Conservation (phyloP, 2,329 filamentous ascomycete genomes). For the Phyllosticta capitalensis region DNA sequence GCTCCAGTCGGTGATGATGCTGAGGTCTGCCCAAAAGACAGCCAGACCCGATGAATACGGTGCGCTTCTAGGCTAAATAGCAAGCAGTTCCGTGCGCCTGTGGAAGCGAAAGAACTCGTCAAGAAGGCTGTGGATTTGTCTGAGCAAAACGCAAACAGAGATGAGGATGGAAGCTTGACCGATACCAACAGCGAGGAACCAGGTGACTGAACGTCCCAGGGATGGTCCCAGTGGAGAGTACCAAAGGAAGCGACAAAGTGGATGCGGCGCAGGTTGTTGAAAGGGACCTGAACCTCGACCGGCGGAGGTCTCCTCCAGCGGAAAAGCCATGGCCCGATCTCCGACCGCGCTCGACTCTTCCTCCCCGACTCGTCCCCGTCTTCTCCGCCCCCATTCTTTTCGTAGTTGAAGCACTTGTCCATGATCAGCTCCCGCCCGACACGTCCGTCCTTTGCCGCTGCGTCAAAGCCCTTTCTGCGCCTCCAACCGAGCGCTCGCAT, state of each 20-base stretch:
- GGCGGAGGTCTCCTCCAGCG: neutral
- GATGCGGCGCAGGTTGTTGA: neutral
- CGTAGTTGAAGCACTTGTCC: neutral
- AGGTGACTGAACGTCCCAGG: neutral
- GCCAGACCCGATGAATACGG: neutral
- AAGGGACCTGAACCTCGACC: neutral
- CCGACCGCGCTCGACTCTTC: neutral
- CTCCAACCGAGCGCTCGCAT: neutral
- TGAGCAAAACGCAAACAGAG: neutral
- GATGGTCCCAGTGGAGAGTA: neutral
- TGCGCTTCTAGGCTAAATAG: too few relatives aligned
- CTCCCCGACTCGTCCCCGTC: neutral
- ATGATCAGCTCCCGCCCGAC: neutral
- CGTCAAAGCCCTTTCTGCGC: neutral
- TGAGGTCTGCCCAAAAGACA: neutral
- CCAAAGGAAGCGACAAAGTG: neutral
- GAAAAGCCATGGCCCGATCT: neutral
- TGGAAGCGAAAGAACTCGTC: neutral
- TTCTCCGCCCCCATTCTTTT: neutral
- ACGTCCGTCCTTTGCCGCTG: neutral
- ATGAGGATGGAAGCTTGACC: neutral
- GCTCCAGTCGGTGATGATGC: neutral
- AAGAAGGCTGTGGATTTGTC: neutral
- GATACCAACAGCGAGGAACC: neutral
- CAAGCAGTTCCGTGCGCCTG: too few relatives aligned